Percentiles rank a stretch among this genome's conserved stretches.
Evolutionary conservation across 2,329 filamentous ascomycete species (phyloP).

Genomic region (Sporothrix schenckii): DNA sequence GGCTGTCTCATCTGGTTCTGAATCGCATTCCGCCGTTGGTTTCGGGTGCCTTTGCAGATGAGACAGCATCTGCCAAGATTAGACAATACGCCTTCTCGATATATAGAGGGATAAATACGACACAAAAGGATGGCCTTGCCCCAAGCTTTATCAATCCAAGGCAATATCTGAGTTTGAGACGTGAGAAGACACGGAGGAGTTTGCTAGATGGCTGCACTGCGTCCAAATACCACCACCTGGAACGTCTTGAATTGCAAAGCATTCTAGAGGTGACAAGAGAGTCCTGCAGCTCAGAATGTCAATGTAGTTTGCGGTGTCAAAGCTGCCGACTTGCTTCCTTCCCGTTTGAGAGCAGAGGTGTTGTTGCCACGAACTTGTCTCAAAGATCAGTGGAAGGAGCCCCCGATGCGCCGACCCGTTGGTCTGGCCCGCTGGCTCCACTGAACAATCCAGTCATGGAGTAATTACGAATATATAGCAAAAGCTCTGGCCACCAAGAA

Average conservation of each 20-base stretch:
- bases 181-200: too few species aligned
- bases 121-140: not conserved
- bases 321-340: not conserved
- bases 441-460: not conserved
- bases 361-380: slow-evolving; percentile 1
- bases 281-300: too few species aligned
- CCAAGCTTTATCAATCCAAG: too few species aligned
- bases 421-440: not conserved
- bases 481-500: slow-evolving; percentile 13
- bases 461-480: too few species aligned
- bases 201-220: too few species aligned
- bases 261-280: too few species aligned
- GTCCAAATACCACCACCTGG: too few species aligned
- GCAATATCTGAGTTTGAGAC: too few species aligned
- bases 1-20: not conserved
- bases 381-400: slow-evolving; percentile 6
- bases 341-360: not conserved
- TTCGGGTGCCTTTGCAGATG: slow-evolving; percentile 14
- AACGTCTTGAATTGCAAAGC: too few species aligned
- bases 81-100: not conserved
- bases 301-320: not conserved
- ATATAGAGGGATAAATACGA: not conserved
- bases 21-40: not conserved
- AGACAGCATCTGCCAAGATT: slow-evolving; percentile 11
- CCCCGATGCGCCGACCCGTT: not conserved